These are phyloP conservation scores for Pythium myriotylum DNA, from an alignment of 352 stramenopile genomes.

Conservation along the genomic window DNA sequence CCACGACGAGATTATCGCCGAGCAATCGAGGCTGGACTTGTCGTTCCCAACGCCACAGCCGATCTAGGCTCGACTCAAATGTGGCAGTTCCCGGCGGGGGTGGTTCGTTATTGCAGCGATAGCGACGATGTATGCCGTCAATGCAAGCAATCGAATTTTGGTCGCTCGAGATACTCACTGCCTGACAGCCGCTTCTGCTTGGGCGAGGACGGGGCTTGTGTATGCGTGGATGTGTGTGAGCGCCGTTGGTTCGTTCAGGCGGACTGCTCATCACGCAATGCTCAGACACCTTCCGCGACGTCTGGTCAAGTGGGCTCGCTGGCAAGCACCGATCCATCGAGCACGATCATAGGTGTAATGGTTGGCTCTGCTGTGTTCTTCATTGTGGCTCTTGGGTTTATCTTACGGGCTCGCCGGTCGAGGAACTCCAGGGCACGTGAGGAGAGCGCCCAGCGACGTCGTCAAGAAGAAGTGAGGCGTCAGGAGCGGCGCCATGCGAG, in stretches of 20 bases:
- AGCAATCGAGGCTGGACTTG: neutral
- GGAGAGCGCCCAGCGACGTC: neutral
- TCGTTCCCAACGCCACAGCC: constrained; percentile 2
- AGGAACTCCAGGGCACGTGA: no score
- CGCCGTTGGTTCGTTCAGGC: neutral
- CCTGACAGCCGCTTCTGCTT: constrained; percentile 18
- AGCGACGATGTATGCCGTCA: constrained; percentile 6
- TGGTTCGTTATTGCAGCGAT: constrained; percentile 2
- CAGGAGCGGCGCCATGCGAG: constrained; percentile 8
- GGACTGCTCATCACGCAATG: constrained; percentile 3
- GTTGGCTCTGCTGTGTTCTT: no score
- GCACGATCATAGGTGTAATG: no score
- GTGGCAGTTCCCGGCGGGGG: constrained; percentile 14
- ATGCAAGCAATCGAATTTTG: constrained; percentile 4
- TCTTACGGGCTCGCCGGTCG: no score
- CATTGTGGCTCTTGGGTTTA: no score
- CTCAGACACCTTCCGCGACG: no score
- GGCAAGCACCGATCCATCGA: no score
- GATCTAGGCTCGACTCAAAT: neutral
- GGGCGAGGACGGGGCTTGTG: neutral
- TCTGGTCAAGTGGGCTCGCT: no score
- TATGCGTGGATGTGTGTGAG: constrained; percentile 17
- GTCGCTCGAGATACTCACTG: neutral
- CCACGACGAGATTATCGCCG: neutral
- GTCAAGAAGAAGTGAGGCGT: constrained; percentile 4